Evolutionary conservation across 192 early-diverging fungal species (phyloP).

Genomic region (Mortierella alpina): DNA sequence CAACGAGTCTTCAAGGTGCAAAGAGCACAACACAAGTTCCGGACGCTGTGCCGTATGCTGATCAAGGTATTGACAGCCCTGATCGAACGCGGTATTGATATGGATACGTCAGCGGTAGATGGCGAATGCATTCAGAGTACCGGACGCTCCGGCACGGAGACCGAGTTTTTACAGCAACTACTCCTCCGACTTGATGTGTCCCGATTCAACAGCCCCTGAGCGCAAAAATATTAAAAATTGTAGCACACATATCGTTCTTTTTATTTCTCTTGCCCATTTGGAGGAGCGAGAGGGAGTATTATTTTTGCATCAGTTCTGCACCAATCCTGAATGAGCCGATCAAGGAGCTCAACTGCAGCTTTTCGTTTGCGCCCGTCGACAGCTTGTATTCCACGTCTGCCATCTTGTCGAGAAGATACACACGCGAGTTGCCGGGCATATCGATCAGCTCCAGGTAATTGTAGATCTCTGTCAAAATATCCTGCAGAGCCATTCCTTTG

Average conservation of each 20-base stretch:
- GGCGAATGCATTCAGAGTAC: neutral
- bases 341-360: constrained; percentile 87
- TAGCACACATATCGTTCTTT: too few relatives aligned
- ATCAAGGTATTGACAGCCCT: constrained; percentile 51
- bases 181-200: constrained; percentile 50
- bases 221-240: too few relatives aligned
- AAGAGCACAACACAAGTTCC: constrained; percentile 50
- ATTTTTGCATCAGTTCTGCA: constrained; percentile 62
- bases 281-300: neutral
- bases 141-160: neutral
- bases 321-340: constrained; percentile 89
- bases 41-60: constrained; percentile 41
- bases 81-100: constrained; percentile 52
- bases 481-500: constrained; percentile 90
- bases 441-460: constrained; percentile 75
- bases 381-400: constrained; percentile 95
- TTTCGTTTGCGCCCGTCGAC: constrained; percentile 84
- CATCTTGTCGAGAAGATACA: constrained; percentile 82
- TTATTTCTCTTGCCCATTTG: neutral
- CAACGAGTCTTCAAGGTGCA: constrained; percentile 26
- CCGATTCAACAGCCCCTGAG: constrained; percentile 19
- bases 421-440: constrained; percentile 72
- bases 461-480: constrained; percentile 88
- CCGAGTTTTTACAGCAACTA: constrained; percentile 54
- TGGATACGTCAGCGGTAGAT: constrained; percentile 8